Base-by-base conservation (phyloP, 1,139 yeast genomes). In the Scheffersomyces titani region DNA sequence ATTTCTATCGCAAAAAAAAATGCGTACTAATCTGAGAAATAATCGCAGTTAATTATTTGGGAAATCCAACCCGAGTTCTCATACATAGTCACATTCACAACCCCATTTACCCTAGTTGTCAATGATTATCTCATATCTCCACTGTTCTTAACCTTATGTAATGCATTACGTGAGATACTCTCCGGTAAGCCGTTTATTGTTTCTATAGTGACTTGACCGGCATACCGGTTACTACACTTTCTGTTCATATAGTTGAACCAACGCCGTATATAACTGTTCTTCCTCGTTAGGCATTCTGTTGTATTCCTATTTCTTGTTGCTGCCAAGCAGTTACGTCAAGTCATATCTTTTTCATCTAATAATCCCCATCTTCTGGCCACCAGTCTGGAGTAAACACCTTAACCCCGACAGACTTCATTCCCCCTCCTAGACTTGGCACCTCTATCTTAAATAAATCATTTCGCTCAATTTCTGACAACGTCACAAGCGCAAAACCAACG, bases 401-500 rank as follows among this genome's bases (percentile, higher is more conserved):
- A 18, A 86, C 70, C 0, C 82, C 83, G 5, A 78, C 62, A 6
- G 51, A 51, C 50, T 49, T 51, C 24, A 51, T 61, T 2, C 66
- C 67, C 6, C 62, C 61, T 7, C 66, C 65, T 5, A 72, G 58
- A 18, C 64, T 64, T 1, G 77, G 77, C 1, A 75, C 55, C 52
- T 72, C 76, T 7, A 75, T 59, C 58, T 74, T 74, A 61, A 68
- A 78, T 7, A 68, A 57, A 19, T 56, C 52, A 57, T 65, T 62
- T 55, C 71, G 72, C 47, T 72, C 68, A 16, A 80, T 64, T 54
- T 79, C 83, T 46, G 78, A 82, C 55, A 85, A 70, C 44, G 80
- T 78, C 47, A 85, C 80, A 57, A 87, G 73, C 7, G 90, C 89
- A 44, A 92, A 78, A 0, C 97, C 97, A 44, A 84, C 69, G 59